Evolutionary conservation across 345 rosid species (phyloP).

Genomic region (Eucalyptus camaldulensis): DNA sequence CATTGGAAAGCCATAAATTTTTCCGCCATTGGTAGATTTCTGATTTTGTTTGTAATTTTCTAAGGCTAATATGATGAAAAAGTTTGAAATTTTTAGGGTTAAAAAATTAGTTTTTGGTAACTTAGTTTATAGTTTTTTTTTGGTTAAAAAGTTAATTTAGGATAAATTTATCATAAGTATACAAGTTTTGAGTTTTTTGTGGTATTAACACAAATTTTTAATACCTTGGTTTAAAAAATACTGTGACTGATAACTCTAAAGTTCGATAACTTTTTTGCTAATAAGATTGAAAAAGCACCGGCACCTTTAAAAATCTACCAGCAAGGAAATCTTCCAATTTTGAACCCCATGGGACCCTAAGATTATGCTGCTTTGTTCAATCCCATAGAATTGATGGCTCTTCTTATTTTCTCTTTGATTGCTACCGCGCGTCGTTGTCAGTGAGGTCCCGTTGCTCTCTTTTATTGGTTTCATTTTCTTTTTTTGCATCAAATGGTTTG

Average conservation of each 20-base stretch:
- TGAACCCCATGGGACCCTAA: not conserved
- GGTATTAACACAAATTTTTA: too few relatives aligned
- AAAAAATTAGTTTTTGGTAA: too few relatives aligned
- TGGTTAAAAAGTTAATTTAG: too few relatives aligned
- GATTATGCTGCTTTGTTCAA: not conserved
- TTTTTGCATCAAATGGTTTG: not conserved
- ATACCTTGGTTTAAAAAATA: not conserved
- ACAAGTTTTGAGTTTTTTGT: rapidly evolving
- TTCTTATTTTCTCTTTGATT: not conserved
- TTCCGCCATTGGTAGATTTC: not conserved
- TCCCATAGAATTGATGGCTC: not conserved
- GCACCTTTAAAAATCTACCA: not conserved
- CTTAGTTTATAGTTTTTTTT: too few relatives aligned
- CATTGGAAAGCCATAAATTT: not conserved
- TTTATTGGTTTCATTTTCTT: not conserved
- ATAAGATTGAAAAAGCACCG: not conserved
- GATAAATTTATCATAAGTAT: rapidly evolving
- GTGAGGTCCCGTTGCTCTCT: not conserved
- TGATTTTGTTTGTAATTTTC: not conserved
- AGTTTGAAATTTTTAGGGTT: not conserved
- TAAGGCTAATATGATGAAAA: not conserved
- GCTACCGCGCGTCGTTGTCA: not conserved
- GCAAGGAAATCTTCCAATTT: not conserved
- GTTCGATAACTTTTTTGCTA: not conserved
- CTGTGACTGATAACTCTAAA: not conserved